Conservation (phyloP, 306 rosid genomes). For the Quercus alba region DNA sequence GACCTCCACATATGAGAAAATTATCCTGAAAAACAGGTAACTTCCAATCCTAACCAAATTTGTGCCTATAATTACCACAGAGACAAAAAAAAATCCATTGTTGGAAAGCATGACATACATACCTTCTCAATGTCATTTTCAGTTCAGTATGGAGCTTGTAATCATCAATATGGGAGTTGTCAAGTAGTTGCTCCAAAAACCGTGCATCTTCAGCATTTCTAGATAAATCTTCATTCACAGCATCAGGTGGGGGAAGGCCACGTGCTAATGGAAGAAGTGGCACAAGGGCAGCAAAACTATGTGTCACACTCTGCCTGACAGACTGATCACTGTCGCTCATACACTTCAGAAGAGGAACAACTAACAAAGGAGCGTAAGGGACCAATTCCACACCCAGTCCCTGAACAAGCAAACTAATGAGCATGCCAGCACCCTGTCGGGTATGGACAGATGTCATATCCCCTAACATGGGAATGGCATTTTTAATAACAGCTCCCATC, state of each 20-base stretch:
- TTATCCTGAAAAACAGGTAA: not conserved
- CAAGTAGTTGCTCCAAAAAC: slow-evolving; percentile 95
- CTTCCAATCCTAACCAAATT: not conserved
- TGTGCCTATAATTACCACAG: not conserved
- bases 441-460: slow-evolving; percentile 78
- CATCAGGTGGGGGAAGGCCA: slow-evolving; percentile 89
- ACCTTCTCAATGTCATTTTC: slow-evolving; percentile 90
- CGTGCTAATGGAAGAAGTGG: slow-evolving; percentile 97
- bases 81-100: not conserved
- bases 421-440: slow-evolving; percentile 97
- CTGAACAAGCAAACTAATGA: slow-evolving; percentile 93
- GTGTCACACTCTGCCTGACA: slow-evolving; percentile 96
- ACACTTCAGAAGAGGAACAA: slow-evolving; percentile 93
- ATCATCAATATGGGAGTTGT: slow-evolving; percentile 93
- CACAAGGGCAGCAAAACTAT: slow-evolving; percentile 98
- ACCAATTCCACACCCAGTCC: slow-evolving; percentile 86
- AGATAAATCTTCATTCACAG: slow-evolving; percentile 59
- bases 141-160: slow-evolving; percentile 72
- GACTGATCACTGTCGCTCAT: slow-evolving; percentile 96
- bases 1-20: not conserved
- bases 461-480: slow-evolving; percentile 86
- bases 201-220: slow-evolving; percentile 72
- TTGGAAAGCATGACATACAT: not conserved
- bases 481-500: slow-evolving; percentile 83
- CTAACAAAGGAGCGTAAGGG: slow-evolving; percentile 88